These are phyloP conservation scores for Phialocephala sp. DNA, from an alignment of 2,329 filamentous ascomycete genomes.

Conservation along the genomic window DNA sequence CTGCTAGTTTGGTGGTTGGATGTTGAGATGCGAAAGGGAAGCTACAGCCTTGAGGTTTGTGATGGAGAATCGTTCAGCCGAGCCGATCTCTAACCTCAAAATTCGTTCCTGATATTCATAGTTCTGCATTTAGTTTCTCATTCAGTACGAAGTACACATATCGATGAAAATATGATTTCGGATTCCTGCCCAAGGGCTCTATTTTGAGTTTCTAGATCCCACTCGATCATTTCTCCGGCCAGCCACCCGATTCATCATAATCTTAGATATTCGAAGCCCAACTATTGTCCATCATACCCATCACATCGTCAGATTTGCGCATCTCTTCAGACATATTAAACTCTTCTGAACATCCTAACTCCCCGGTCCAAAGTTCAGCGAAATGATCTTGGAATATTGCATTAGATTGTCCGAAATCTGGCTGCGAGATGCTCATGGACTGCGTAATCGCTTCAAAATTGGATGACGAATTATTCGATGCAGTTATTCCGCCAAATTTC, in stretches of 20 bases:
- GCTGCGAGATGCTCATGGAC: no score
- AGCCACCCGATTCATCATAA: not conserved
- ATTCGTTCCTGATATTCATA: not conserved
- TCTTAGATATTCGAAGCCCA: not conserved
- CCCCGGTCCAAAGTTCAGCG: not conserved
- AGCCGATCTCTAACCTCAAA: not conserved
- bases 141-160: no score
- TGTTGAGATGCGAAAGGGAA: not conserved
- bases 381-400: not conserved
- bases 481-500: no score
- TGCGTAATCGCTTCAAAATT: no score
- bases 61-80: not conserved
- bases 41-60: conserved; percentile 6
- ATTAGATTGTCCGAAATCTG: not conserved
- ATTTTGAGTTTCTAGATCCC: no score
- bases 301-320: not conserved
- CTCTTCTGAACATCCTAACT: not conserved
- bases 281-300: not conserved
- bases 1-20: not conserved
- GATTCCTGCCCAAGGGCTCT: no score
- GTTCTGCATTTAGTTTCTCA: not conserved
- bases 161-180: no score
- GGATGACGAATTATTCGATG: no score
- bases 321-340: not conserved
- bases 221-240: no score